Evolutionary conservation across 208 protist species (phyloP).

Genomic region (Angomonas deanei): DNA sequence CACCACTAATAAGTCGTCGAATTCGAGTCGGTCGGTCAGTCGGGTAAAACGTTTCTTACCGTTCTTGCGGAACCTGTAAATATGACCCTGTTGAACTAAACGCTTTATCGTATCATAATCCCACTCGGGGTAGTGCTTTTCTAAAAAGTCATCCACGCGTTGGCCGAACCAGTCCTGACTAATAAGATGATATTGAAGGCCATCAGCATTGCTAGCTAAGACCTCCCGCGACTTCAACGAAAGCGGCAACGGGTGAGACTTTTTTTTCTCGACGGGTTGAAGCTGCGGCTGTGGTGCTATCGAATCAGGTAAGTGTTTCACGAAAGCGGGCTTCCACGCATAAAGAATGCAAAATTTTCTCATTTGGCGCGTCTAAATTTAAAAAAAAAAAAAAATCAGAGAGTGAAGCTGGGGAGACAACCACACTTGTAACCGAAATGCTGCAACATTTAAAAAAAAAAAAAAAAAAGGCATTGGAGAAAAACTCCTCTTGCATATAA

Average conservation of each 20-base stretch:
- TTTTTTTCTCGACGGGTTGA: conserved; percentile 37
- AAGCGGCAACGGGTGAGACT: conserved; percentile 51
- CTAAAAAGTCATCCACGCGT: conserved; percentile 79
- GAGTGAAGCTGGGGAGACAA: too few relatives aligned
- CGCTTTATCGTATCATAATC: conserved; percentile 72
- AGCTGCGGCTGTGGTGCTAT: conserved; percentile 9
- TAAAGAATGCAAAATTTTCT: conserved; percentile 8
- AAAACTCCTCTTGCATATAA: too few relatives aligned
- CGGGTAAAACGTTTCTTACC: conserved; percentile 84
- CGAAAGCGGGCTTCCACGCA: conserved; percentile 21
- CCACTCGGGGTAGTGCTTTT: conserved; percentile 83
- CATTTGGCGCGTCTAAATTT: conserved; percentile 4
- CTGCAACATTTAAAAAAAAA: not conserved
- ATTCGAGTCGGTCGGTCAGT: conserved; percentile 80
- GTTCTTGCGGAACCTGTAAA: conserved; percentile 85
- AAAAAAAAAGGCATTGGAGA: not conserved
- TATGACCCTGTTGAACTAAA: conserved; percentile 82
- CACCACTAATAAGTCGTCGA: conserved; percentile 86
- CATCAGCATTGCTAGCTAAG: conserved; percentile 41
- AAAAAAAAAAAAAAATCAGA: not conserved
- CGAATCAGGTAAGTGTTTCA: conserved; percentile 15
- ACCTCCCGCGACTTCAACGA: conserved; percentile 66
- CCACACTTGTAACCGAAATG: too few relatives aligned
- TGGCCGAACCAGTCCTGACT: conserved; percentile 86
- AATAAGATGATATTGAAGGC: conserved; percentile 81